Evolutionary conservation across 257 asterid species (phyloP), one percentile per base, ranked within the genome.

Genomic region (Ehretia macrophylla): DNA sequence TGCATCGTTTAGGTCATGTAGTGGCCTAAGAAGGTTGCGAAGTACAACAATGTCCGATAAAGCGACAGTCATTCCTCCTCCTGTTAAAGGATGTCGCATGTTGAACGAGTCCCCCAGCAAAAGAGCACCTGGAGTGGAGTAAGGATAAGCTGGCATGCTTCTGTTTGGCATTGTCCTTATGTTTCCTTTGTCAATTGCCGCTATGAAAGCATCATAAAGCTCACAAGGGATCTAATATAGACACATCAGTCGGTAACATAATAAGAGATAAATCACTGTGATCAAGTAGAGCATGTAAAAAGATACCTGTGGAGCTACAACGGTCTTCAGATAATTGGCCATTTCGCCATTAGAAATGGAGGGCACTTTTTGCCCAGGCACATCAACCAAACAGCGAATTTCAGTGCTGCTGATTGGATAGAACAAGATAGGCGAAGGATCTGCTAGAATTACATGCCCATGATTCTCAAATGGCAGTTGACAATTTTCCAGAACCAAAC

Each of bases 21-120:
- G 68, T 51, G 87, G 91, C 44, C 71, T 76, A 40, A 81, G 85
- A 67, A 84, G 88, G 67, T 79, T 63, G 17, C 84, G 82, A 10
- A 84, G 75, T 35, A 84, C 81, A 55, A 77, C 88, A 32, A 84
- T 81, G 58, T 84, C 92, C 8, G 85, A 79, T 55, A 84, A 49
- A 10, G 88, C 92, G 14, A 84, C 92, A 0, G 92, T 81, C 92
- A 84, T 81, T 72, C 92, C 92, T 57, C 88, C 88, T 11, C 92
- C 92, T 5, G 92, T 84, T 59, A 84, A 61, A 22, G 88, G 88
- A 48, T 84, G 92, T 38, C 92, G 83, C 88, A 84, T 84, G 66
- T 84, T 84, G 68, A 84, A 84, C 11, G 92, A 85, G 61, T 84
- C 92, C 5, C 92, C 92, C 81, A 84, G 69, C 14, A 84, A 77